Evolutionary conservation across 805 yeast genomes (phyloP).

Genomic region (Suhomyces xylopsoci): DNA sequence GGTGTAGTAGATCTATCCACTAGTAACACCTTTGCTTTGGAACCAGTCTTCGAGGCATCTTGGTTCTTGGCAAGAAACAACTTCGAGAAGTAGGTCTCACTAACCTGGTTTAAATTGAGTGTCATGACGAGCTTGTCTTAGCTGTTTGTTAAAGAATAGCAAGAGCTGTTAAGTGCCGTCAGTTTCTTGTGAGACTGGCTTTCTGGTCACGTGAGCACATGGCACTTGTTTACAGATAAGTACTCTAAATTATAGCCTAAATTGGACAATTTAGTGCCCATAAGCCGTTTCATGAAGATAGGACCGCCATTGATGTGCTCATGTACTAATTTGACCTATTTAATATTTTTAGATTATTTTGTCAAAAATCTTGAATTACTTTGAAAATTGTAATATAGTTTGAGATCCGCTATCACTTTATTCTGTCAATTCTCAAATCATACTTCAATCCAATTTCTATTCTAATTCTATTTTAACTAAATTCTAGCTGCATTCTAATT

Average conservation of each 20-base stretch:
- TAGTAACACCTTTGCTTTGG: conserved; percentile 66
- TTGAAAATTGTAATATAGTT: too few relatives aligned
- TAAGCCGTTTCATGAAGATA: not conserved
- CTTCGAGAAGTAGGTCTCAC: conserved; percentile 29
- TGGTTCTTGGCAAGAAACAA: conserved; percentile 18
- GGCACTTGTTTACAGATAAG: not conserved
- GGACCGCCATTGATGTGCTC: not conserved
- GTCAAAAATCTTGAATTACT: not conserved
- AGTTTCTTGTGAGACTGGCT: not conserved
- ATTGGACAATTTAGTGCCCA: not conserved
- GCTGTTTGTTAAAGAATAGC: not conserved
- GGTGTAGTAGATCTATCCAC: conserved; percentile 80
- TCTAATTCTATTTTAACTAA: too few relatives aligned
- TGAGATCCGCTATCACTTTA: too few relatives aligned
- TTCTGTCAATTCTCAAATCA: too few relatives aligned
- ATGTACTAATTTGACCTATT: not conserved
- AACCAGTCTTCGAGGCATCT: conserved; percentile 13
- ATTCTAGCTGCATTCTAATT: too few relatives aligned
- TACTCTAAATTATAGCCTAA: too few relatives aligned
- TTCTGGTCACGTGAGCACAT: not conserved
- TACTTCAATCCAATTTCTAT: not conserved
- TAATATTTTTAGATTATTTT: too few relatives aligned
- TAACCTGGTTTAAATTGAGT: conserved; percentile 26
- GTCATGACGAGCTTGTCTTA: conserved; percentile 15
- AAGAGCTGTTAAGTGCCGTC: not conserved